These are phyloP conservation scores for Hura crepitans DNA, from an alignment of 441 rosid genomes.

Conservation along the genomic window DNA sequence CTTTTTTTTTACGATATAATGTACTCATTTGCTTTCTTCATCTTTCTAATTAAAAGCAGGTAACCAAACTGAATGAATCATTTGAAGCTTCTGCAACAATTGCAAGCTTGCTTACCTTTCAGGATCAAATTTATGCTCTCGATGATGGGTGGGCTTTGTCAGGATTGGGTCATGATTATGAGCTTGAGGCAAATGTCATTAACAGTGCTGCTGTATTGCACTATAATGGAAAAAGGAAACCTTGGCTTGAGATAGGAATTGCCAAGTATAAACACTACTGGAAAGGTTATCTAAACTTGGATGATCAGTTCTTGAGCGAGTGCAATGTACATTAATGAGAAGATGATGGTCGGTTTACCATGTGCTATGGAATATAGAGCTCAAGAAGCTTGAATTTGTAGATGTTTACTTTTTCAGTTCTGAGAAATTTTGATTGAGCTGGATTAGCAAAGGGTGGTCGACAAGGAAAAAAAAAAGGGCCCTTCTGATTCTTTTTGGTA, in stretches of 20 bases:
- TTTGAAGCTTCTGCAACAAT: slow-evolving; percentile 43
- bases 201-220: slow-evolving; percentile 68
- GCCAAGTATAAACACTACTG: slow-evolving; percentile 67
- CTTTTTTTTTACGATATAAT: neutral
- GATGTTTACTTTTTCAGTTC: slow-evolving; percentile 27
- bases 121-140: slow-evolving; percentile 58
- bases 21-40: slow-evolving; percentile 17
- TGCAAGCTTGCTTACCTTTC: slow-evolving; percentile 77
- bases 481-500: slow-evolving; percentile 26
- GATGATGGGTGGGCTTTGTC: slow-evolving; percentile 59
- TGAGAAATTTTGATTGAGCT: slow-evolving; percentile 28
- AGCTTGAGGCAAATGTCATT: slow-evolving; percentile 36
- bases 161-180: slow-evolving; percentile 71
- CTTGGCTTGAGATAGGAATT: slow-evolving; percentile 96
- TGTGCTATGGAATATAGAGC: slow-evolving; percentile 24
- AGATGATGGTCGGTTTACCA: slow-evolving; percentile 15
- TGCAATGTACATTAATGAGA: slow-evolving; percentile 77
- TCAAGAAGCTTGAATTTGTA: slow-evolving; percentile 22
- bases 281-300: slow-evolving; percentile 66
- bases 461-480: slow-evolving; percentile 11
- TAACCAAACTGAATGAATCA: slow-evolving; percentile 37
- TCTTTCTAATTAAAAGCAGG: slow-evolving; percentile 33
- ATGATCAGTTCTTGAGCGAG: slow-evolving; percentile 58
- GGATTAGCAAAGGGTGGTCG: slow-evolving; percentile 21
- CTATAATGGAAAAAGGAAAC: slow-evolving; percentile 94